Conservation (phyloP, 441 rosid genomes). For the Aquilaria agallochum region DNA sequence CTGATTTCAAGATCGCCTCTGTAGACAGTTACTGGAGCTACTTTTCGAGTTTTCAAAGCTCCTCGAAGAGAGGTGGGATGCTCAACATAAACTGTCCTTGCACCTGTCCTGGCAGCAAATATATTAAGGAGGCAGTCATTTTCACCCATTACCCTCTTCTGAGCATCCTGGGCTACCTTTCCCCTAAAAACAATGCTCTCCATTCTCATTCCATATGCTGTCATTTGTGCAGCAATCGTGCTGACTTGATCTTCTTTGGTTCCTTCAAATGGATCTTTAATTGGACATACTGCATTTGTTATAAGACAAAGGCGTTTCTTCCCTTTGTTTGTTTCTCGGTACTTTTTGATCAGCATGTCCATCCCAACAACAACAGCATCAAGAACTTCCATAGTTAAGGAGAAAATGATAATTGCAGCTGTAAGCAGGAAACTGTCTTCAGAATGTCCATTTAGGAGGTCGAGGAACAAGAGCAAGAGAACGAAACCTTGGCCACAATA, state of each 20-base stretch:
- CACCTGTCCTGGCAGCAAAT: slow-evolving; percentile 49
- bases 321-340: slow-evolving; percentile 54
- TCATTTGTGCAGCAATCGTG: slow-evolving; percentile 65
- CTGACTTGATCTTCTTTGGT: slow-evolving; percentile 81
- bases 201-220: slow-evolving; percentile 64
- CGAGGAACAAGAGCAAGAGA: no score
- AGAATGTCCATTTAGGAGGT: no score
- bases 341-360: slow-evolving; percentile 88
- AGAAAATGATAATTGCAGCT: slow-evolving; percentile 10
- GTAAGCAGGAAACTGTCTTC: slow-evolving; percentile 1
- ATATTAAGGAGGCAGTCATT: slow-evolving; percentile 66
- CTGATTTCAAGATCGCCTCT: slow-evolving; percentile 86
- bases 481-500: no score
- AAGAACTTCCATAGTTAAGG: slow-evolving; percentile 77
- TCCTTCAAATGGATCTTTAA: slow-evolving; percentile 80
- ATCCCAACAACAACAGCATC: slow-evolving; percentile 95
- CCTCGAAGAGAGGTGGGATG: slow-evolving; percentile 77
- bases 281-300: slow-evolving; percentile 66
- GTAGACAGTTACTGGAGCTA: slow-evolving; percentile 77
- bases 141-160: slow-evolving; percentile 50
- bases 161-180: slow-evolving; percentile 22
- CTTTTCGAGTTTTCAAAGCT: slow-evolving; percentile 70
- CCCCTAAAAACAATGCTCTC: slow-evolving; percentile 65
- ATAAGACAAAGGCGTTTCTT: slow-evolving; percentile 83
- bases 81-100: slow-evolving; percentile 56